Evolutionary conservation across 2,329 filamentous ascomycete species (phyloP).

Genomic region (Aspergillus puulaauensis): DNA sequence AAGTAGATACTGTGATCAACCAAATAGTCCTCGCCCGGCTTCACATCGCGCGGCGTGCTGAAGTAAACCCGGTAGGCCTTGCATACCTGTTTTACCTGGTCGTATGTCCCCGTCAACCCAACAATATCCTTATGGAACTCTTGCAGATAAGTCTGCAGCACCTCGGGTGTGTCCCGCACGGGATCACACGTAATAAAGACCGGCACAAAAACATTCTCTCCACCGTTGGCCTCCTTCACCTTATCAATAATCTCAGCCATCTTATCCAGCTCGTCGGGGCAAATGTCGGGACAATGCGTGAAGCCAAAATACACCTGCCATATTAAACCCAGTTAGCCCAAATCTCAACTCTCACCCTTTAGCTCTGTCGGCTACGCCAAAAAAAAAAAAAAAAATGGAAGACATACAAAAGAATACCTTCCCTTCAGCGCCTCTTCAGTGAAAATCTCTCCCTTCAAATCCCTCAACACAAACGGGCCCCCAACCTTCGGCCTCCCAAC

Average conservation of each 20-base stretch:
- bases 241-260: slow-evolving; percentile 93
- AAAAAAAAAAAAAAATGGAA: background rate
- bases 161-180: slow-evolving; percentile 80
- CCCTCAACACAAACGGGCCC: slow-evolving; percentile 76
- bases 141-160: slow-evolving; percentile 78
- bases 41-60: slow-evolving; percentile 82
- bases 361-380: background rate
- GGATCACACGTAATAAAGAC: slow-evolving; percentile 97
- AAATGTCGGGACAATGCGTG: slow-evolving; percentile 97
- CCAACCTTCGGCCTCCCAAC: slow-evolving; percentile 92
- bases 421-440: slow-evolving; percentile 81
- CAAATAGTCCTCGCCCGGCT: slow-evolving; percentile 92
- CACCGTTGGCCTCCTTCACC: slow-evolving; percentile 45
- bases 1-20: slow-evolving; percentile 99
- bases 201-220: slow-evolving; percentile 59
- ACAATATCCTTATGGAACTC: slow-evolving; percentile 89
- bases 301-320: slow-evolving; percentile 93
- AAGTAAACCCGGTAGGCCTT: slow-evolving; percentile 98
- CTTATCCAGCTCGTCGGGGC: slow-evolving; percentile 98
- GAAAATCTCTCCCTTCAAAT: slow-evolving; percentile 77
- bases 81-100: slow-evolving; percentile 90
- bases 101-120: slow-evolving; percentile 88
- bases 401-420: slow-evolving; percentile 62
- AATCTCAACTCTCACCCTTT: background rate
- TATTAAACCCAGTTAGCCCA: slow-evolving; percentile 2